phyloP scores from a whole-genome alignment of 2,329 filamentous ascomycete species.

The Colletotrichum tabaci region DNA sequence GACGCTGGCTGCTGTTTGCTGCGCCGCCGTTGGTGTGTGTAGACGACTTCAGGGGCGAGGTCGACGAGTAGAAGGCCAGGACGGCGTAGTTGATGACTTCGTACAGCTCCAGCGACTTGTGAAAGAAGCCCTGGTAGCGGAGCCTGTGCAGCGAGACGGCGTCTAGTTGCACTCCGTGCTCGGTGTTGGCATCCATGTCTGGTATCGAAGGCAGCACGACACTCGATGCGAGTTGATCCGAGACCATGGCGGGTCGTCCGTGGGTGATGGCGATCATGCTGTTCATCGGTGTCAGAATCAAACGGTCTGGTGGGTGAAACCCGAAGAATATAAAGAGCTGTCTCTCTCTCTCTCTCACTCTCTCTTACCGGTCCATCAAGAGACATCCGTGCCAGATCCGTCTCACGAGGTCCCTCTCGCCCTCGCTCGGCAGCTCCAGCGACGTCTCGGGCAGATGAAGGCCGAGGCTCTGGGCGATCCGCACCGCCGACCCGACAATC shows the following conservation, averaged over 20 bases:
- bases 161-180: neutral
- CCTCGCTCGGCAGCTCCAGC: conserved; percentile 14
- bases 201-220: conserved; percentile 48
- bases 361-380: conserved; percentile 54
- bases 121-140: conserved; percentile 49
- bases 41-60: conserved; percentile 5
- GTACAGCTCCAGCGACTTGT: conserved; percentile 54
- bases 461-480: conserved; percentile 63
- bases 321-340: rapidly evolving
- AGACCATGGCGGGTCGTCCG: conserved; percentile 55
- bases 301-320: too few species aligned
- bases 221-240: conserved; percentile 45
- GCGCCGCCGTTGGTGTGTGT: neutral
- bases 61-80: conserved; percentile 47
- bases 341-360: too few species aligned
- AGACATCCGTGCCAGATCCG: conserved; percentile 57
- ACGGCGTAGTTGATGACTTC: conserved; percentile 54
- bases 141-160: conserved; percentile 4
- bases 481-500: conserved; percentile 60
- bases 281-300: neutral
- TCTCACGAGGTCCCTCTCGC: conserved; percentile 48
- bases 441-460: conserved; percentile 60
- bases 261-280: conserved; percentile 56
- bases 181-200: neutral
- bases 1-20: neutral